Evolutionary conservation across 202 grass and related monocot genomes (phyloP).

Genomic region (Panicum hallii): DNA sequence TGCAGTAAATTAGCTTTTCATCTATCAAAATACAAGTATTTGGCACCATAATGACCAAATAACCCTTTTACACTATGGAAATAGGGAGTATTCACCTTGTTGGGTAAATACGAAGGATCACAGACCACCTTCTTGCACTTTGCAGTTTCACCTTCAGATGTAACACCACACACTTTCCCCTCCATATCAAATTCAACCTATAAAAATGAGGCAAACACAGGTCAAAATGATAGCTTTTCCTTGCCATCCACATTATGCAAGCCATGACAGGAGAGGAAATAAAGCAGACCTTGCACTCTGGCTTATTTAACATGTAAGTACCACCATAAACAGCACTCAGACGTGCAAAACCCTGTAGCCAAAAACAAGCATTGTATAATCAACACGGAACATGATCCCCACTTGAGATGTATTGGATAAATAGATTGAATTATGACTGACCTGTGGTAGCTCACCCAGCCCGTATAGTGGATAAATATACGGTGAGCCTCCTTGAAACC

Average conservation of each 20-base stretch:
- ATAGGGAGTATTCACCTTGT: slow-evolving; percentile 61
- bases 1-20: slow-evolving; percentile 15
- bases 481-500: slow-evolving; percentile 87
- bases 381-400: slow-evolving; percentile 11
- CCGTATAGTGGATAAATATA: slow-evolving; percentile 94
- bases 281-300: slow-evolving; percentile 83
- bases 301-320: slow-evolving; percentile 96
- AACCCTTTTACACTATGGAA: not conserved
- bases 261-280: slow-evolving; percentile 10
- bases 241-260: slow-evolving; percentile 26
- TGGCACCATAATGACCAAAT: not conserved
- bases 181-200: slow-evolving; percentile 92
- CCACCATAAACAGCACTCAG: slow-evolving; percentile 97
- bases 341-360: slow-evolving; percentile 78
- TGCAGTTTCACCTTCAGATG: slow-evolving; percentile 92
- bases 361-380: slow-evolving; percentile 35
- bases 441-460: slow-evolving; percentile 86
- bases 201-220: slow-evolving; percentile 13
- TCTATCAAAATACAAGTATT: slow-evolving; percentile 26
- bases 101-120: slow-evolving; percentile 84
- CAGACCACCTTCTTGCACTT: slow-evolving; percentile 95
- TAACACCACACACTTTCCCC: slow-evolving; percentile 93
- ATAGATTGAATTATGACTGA: slow-evolving; percentile 45
- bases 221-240: slow-evolving; percentile 21
- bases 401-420: slow-evolving; percentile 15